Evolutionary conservation across 352 stramenopile species (phyloP).

Genomic region (Phytophthora pini): DNA sequence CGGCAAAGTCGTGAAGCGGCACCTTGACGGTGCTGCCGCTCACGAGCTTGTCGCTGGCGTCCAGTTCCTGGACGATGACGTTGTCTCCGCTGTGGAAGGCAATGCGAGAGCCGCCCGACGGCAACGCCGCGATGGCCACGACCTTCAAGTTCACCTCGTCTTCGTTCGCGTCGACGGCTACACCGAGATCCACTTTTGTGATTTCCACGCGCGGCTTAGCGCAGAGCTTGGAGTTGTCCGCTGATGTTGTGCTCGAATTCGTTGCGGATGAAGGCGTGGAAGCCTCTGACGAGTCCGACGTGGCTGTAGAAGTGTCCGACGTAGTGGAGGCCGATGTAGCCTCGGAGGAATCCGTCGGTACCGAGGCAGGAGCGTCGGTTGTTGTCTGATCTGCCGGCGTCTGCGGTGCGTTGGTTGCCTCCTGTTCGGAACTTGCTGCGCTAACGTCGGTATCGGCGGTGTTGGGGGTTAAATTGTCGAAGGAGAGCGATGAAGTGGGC

Average conservation of each 20-base stretch:
- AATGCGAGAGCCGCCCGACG: slow-evolving; percentile 49
- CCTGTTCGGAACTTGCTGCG: background rate
- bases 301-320: background rate
- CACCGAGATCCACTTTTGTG: slow-evolving; percentile 49
- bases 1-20: slow-evolving; percentile 55
- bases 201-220: slow-evolving; percentile 45
- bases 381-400: background rate
- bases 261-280: background rate
- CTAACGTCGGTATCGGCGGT: background rate
- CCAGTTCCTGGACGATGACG: slow-evolving; percentile 52
- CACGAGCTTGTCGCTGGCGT: slow-evolving; percentile 54
- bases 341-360: background rate
- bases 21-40: slow-evolving; percentile 40
- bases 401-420: background rate
- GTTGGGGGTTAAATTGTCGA: background rate
- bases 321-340: too few species aligned
- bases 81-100: slow-evolving; percentile 58
- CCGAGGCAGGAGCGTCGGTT: background rate
- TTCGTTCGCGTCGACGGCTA: slow-evolving; percentile 42
- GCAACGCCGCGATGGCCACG: slow-evolving; percentile 50
- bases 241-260: slow-evolving; percentile 3
- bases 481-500: background rate
- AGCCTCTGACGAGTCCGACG: background rate
- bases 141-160: slow-evolving; percentile 58
- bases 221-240: slow-evolving; percentile 45